A percentile compares a stretch with the other conserved stretches of the same genome.
These are phyloP conservation scores for Backusella liffmaniae DNA, from an alignment of 192 early-diverging fungal species.

Conservation along the genomic window DNA sequence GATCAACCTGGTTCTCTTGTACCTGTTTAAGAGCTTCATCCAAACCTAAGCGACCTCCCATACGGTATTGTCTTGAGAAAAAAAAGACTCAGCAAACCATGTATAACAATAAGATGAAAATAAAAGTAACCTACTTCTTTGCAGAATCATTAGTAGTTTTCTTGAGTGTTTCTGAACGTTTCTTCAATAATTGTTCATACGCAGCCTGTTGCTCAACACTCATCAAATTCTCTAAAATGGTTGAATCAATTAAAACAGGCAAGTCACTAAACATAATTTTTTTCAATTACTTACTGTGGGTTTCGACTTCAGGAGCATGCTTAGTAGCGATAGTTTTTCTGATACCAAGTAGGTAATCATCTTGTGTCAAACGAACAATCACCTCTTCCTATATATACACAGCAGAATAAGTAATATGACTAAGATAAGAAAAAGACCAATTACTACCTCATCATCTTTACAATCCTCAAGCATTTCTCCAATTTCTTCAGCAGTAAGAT, in stretches of 20 bases:
- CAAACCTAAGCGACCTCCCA: slow-evolving; percentile 71
- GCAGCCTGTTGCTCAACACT: slow-evolving; percentile 81
- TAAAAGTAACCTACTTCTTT: slow-evolving; percentile 52
- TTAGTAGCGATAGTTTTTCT: slow-evolving; percentile 69
- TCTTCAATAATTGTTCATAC: slow-evolving; percentile 84
- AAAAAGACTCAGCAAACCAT: background rate
- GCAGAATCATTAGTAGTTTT: slow-evolving; percentile 79
- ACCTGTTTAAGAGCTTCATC: slow-evolving; percentile 92
- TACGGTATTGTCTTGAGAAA: slow-evolving; percentile 49
- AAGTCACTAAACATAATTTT: background rate
- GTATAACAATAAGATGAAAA: background rate
- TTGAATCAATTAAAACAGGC: background rate
- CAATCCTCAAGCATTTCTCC: slow-evolving; percentile 77
- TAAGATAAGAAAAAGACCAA: background rate
- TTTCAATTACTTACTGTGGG: slow-evolving; percentile 34
- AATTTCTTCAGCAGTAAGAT: slow-evolving; percentile 83
- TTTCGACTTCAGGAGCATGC: slow-evolving; percentile 49
- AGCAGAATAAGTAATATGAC: background rate
- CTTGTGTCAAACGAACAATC: slow-evolving; percentile 81
- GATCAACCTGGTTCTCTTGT: slow-evolving; percentile 73
- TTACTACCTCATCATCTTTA: slow-evolving; percentile 72
- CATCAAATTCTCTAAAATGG: slow-evolving; percentile 50
- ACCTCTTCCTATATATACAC: slow-evolving; percentile 63
- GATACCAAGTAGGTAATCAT: slow-evolving; percentile 68
- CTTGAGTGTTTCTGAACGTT: slow-evolving; percentile 74